phyloP scores from a whole-genome alignment of 2,329 filamentous ascomycete species.

The Calonectria hawksworthii region DNA sequence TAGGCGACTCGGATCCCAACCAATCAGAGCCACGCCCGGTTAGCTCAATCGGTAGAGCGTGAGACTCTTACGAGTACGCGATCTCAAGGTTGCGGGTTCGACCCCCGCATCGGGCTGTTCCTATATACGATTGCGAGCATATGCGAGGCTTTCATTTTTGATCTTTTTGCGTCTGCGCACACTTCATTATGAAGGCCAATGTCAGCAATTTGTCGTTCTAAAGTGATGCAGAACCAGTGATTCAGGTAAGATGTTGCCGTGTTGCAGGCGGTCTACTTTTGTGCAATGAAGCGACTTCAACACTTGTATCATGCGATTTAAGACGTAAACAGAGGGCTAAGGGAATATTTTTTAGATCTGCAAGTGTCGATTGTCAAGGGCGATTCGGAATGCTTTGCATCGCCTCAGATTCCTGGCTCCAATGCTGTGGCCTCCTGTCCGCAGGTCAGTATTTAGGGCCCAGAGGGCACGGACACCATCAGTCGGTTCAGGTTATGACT shows the following conservation, averaged over 20 bases:
- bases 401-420: too few species aligned
- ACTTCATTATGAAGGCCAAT: too few species aligned
- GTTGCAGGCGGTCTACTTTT: neutral
- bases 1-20: neutral
- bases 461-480: too few species aligned
- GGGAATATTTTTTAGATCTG: too few species aligned
- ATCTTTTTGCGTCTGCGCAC: neutral
- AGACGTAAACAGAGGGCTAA: too few species aligned
- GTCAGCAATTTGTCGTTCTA: too few species aligned
- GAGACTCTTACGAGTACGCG: conserved; percentile 69
- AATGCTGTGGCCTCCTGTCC: too few species aligned
- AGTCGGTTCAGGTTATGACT: too few species aligned
- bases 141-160: neutral
- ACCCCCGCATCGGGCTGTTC: conserved; percentile 57
- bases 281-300: neutral
- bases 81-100: conserved; percentile 71
- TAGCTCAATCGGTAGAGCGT: conserved; percentile 68
- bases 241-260: neutral
- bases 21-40: conserved; percentile 39
- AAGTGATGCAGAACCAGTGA: too few species aligned
- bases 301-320: neutral
- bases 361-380: too few species aligned
- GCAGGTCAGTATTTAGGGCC: too few species aligned
- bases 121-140: conserved; percentile 29
- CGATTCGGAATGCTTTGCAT: too few species aligned